A percentile compares a stretch with the other conserved stretches of the same genome.
These are phyloP conservation scores for Durotheca rogersii DNA, from an alignment of 495 filamentous ascomycete genomes.

Conservation along the genomic window DNA sequence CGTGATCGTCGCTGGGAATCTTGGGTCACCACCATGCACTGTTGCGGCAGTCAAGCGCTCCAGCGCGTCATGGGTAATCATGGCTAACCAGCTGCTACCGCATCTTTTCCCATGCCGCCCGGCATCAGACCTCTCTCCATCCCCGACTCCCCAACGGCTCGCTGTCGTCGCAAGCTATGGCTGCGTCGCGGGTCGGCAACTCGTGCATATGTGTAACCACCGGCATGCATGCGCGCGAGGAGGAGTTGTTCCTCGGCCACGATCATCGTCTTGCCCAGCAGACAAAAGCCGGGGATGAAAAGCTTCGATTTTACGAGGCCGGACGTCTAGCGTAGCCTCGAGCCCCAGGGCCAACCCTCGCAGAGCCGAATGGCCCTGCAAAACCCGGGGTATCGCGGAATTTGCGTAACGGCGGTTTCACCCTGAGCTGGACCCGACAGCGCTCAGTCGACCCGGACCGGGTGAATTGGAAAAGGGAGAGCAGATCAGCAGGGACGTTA, in stretches of 20 bases:
- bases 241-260: no score
- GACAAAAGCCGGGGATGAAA: no score
- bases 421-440: background rate
- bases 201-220: no score
- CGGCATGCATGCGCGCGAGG: no score
- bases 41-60: background rate
- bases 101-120: no score
- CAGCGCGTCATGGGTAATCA: background rate
- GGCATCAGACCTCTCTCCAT: no score
- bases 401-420: slow-evolving; percentile 9
- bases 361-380: slow-evolving; percentile 1
- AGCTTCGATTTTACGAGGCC: no score
- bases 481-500: no score
- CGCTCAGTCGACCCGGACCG: slow-evolving; percentile 9
- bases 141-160: background rate
- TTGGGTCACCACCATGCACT: no score
- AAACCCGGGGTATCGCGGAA: slow-evolving; percentile 3
- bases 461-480: slow-evolving; percentile 5
- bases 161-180: no score
- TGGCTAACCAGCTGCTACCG: background rate
- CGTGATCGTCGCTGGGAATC: background rate
- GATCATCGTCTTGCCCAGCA: no score
- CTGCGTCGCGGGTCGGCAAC: no score
- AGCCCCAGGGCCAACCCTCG: background rate
- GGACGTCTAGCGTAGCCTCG: background rate